Conservation (phyloP, 2,329 filamentous ascomycete species). For the Passalora sequoiae region DNA sequence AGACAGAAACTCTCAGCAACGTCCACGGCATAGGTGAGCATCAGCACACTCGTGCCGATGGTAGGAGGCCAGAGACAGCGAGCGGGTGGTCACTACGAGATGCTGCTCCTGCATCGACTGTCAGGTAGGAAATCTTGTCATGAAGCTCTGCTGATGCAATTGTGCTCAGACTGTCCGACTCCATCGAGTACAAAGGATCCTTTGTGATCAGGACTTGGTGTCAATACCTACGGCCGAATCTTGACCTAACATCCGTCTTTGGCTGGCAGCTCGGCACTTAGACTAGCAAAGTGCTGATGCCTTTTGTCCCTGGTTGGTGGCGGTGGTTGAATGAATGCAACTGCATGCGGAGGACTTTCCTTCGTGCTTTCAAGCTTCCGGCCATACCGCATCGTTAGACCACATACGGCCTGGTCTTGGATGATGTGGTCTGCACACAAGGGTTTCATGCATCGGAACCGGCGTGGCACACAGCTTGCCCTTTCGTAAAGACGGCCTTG, state of each 20-base stretch:
- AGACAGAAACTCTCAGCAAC: too few relatives aligned
- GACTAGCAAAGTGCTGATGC: too few relatives aligned
- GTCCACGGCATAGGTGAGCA: too few relatives aligned
- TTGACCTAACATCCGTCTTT: too few relatives aligned
- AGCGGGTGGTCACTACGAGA: too few relatives aligned
- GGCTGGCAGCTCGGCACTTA: too few relatives aligned
- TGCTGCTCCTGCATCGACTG: neutral
- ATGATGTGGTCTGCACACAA: neutral
- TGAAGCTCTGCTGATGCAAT: slow-evolving; percentile 2
- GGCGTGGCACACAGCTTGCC: slow-evolving; percentile 10
- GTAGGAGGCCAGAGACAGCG: too few relatives aligned
- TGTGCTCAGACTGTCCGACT: neutral
- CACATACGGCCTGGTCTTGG: slow-evolving; percentile 11
- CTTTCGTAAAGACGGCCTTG: neutral
- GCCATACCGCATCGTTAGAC: slow-evolving; percentile 10
- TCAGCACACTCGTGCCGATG: too few relatives aligned
- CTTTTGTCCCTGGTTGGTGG: too few relatives aligned
- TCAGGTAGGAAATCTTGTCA: neutral
- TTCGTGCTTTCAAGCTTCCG: slow-evolving; percentile 16
- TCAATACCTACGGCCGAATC: too few relatives aligned
- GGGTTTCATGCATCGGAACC: neutral
- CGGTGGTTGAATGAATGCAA: slow-evolving; percentile 6
- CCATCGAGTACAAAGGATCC: too few relatives aligned
- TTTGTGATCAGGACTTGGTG: too few relatives aligned
- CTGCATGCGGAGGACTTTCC: slow-evolving; percentile 16